These are phyloP conservation scores for Neurospora sp. DNA, from an alignment of 495 filamentous ascomycete species.

Conservation along the genomic window DNA sequence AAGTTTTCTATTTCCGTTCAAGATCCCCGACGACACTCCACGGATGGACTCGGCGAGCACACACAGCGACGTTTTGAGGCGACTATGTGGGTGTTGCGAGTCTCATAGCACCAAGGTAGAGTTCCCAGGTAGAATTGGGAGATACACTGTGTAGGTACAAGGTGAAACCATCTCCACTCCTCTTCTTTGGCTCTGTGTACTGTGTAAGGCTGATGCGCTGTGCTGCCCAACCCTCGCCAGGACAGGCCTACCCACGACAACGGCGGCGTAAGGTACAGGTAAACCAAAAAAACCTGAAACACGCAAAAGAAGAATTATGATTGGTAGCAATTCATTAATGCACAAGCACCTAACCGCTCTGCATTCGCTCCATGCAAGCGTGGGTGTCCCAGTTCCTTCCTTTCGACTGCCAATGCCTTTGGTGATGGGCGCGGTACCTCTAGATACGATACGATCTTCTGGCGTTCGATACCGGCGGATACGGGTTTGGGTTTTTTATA, in stretches of 20 bases:
- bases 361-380: slow-evolving; percentile 31
- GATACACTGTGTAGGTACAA: not conserved
- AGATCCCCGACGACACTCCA: not conserved
- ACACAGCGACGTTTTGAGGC: not conserved
- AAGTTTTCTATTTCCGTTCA: not conserved
- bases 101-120: not conserved
- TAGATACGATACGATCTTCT: slow-evolving; percentile 5
- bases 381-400: slow-evolving; percentile 4
- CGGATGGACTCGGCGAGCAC: not conserved
- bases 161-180: not conserved
- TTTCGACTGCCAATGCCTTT: not conserved
- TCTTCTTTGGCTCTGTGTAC: not conserved
- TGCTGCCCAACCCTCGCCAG: not conserved
- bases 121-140: not conserved
- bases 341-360: slow-evolving; percentile 33
- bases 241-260: not conserved
- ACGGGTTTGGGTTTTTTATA: not conserved
- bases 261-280: not conserved
- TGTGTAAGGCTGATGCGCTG: not conserved
- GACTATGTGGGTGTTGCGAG: not conserved
- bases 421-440: not conserved
- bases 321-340: slow-evolving; percentile 20
- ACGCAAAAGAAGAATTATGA: slow-evolving; percentile 4
- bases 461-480: not conserved
- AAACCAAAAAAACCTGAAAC: slow-evolving; percentile 19